These are phyloP conservation scores for Margaritispora aquatica DNA, from an alignment of 495 filamentous ascomycete genomes.

Conservation along the genomic window DNA sequence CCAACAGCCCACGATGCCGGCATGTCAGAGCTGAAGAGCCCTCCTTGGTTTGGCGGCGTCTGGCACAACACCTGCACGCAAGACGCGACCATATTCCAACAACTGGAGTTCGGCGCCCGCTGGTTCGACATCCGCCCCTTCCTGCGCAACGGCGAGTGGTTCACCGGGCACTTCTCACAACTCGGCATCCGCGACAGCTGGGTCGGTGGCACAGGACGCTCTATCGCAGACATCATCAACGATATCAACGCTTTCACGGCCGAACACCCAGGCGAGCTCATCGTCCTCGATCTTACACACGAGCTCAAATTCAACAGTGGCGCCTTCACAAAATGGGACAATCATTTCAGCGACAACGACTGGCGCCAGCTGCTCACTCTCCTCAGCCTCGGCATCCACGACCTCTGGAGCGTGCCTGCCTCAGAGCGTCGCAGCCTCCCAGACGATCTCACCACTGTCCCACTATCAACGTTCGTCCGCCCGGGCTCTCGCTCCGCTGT, in stretches of 20 bases:
- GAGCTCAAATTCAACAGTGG: conserved; percentile 1
- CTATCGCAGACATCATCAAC: conserved; percentile 23
- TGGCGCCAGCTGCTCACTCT: conserved; percentile 9
- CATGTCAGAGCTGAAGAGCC: conserved; percentile 22
- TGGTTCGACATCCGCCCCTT: conserved; percentile 30
- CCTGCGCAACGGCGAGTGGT: not conserved
- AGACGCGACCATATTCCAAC: conserved; percentile 24
- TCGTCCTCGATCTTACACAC: conserved; percentile 27
- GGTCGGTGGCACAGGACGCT: conserved; percentile 25
- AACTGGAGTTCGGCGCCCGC: conserved; percentile 24
- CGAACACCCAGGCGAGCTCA: conserved; percentile 28
- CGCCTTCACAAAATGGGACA: not conserved
- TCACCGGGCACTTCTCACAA: conserved; percentile 9
- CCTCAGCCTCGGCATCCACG: conserved; percentile 5
- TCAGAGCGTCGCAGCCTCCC: not conserved
- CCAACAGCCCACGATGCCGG: conserved; percentile 28
- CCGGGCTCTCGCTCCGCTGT: conserved; percentile 21
- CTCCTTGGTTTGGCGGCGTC: conserved; percentile 16
- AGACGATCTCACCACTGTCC: conserved; percentile 9
- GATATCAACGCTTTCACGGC: conserved; percentile 29
- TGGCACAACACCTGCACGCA: conserved; percentile 27
- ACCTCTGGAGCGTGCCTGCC: conserved; percentile 11
- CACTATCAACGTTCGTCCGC: conserved; percentile 15
- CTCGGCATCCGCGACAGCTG: conserved; percentile 7
- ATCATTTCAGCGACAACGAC: not conserved